These are phyloP conservation scores for Bipolaris oryzae DNA, from an alignment of 2,329 filamentous ascomycete genomes.

Conservation along the genomic window DNA sequence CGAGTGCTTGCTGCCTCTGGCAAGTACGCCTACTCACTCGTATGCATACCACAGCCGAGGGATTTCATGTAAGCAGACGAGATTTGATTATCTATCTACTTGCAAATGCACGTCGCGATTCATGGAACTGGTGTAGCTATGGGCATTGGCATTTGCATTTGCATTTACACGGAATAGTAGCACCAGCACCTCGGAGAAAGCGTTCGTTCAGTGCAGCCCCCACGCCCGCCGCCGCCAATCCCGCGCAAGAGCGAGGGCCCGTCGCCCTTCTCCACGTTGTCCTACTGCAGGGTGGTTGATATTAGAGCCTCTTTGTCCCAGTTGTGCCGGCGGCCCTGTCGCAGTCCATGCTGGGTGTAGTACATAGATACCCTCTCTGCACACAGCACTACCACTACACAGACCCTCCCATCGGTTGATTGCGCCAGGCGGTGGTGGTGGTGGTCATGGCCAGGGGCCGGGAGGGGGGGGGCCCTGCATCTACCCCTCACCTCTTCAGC, in stretches of 20 bases:
- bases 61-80: not conserved
- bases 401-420: not conserved
- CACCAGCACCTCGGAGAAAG: not conserved
- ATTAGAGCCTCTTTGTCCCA: not conserved
- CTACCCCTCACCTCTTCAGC: conserved; percentile 23
- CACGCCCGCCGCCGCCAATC: conserved; percentile 11
- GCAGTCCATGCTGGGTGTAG: not conserved
- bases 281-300: not conserved
- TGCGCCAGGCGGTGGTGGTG: not conserved
- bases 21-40: too few relatives aligned
- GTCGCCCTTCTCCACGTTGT: conserved; percentile 23
- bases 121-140: too few relatives aligned
- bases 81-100: not conserved
- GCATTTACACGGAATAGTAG: not conserved
- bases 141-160: too few relatives aligned
- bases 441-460: not conserved
- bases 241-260: conserved; percentile 15
- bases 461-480: not conserved
- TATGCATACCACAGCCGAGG: too few relatives aligned
- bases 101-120: not conserved
- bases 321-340: not conserved
- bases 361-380: too few relatives aligned
- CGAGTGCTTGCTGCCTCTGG: not conserved
- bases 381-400: not conserved
- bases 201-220: not conserved